Base-by-base conservation (phyloP, 1,139 yeast species). In the Debaryomyces coudertii region DNA sequence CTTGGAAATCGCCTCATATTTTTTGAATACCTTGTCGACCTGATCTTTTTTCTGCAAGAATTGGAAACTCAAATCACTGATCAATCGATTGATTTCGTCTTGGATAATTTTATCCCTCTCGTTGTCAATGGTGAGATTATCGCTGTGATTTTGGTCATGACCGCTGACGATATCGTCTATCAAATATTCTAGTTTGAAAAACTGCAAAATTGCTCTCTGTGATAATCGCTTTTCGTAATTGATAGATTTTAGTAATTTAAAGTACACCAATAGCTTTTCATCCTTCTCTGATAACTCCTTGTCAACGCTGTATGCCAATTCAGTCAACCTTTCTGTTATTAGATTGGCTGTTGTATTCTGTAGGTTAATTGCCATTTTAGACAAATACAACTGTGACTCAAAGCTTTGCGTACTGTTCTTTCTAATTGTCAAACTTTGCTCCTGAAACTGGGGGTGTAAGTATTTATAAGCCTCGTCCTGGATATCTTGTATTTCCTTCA, bases 11-110 rank as follows among this genome's bases (percentile, higher is more conserved):
- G 40, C 41, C 18, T 53, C 53, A 48, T 58, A 68, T 24, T 56
- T 52, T 7, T 38, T 14, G 23, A 60, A 41, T 12, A 55, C 53
- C 31, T 50, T 49, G 3, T 56, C 58, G 18, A 70, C 55, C 42
- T 72, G 73, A 29, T 73, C 71, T 47, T 58, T 58, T 46, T 65
- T 61, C 42, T 67, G 70, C 37, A 74, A 55, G 14, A 58, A 57
- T 53, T 71, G 79, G 48, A 63, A 75, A 11, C 71, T 61, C 46
- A 74, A 60, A 53, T 75, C 80, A 48, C 73, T 74, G 25, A 67
- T 55, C 36, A 75, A 59, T 27, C 79, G 56, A 46, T 63, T 61
- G 20, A 75, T 71, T 52, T 75, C 80, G 37, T 73, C 79, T 50
- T 75, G 80, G 14, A 75, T 62, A 7, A 74, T 59, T 43, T 59